Evolutionary conservation across 768 basidiomycete species (phyloP).

Genomic region (Cyclocybe cylindracea): DNA sequence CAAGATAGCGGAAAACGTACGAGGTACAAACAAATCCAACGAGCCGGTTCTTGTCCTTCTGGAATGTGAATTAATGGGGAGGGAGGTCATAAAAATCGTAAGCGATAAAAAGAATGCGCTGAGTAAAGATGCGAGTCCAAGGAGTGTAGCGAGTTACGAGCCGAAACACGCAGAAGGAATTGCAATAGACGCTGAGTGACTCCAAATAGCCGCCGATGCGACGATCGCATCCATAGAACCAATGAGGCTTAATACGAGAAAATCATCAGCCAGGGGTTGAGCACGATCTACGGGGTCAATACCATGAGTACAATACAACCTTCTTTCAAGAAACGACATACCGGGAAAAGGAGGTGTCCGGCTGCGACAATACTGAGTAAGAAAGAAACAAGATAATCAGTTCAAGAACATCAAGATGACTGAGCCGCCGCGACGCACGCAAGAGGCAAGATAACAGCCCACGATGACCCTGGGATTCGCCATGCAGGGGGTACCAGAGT

Average conservation of each 20-base stretch:
- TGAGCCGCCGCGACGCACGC: constrained; percentile 42
- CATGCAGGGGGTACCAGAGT: constrained; percentile 61
- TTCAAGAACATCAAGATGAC: background rate
- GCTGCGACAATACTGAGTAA: constrained; percentile 54
- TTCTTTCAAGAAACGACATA: constrained; percentile 32
- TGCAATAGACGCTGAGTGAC: too few relatives aligned
- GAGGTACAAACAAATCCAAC: too few relatives aligned
- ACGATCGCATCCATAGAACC: background rate
- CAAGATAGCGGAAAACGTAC: too few relatives aligned
- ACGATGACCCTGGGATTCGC: constrained; percentile 59
- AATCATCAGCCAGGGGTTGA: constrained; percentile 90
- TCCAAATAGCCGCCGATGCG: too few relatives aligned
- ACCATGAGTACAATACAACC: constrained; percentile 1
- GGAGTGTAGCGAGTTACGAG: too few relatives aligned
- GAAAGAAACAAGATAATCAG: constrained; percentile 7
- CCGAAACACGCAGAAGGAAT: too few relatives aligned
- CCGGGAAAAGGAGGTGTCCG: constrained; percentile 76
- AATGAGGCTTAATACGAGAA: constrained; percentile 55
- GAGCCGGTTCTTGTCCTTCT: too few relatives aligned
- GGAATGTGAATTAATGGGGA: too few relatives aligned
- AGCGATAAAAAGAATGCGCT: too few relatives aligned
- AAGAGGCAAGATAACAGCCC: constrained; percentile 79
- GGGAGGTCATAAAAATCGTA: too few relatives aligned
- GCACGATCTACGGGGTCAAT: constrained; percentile 53
- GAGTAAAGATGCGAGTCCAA: too few relatives aligned